A percentile compares a stretch with the other conserved stretches of the same genome.
Evolutionary conservation across 179 eudicot species (phyloP).

Genomic region (Spergularia azorica): DNA sequence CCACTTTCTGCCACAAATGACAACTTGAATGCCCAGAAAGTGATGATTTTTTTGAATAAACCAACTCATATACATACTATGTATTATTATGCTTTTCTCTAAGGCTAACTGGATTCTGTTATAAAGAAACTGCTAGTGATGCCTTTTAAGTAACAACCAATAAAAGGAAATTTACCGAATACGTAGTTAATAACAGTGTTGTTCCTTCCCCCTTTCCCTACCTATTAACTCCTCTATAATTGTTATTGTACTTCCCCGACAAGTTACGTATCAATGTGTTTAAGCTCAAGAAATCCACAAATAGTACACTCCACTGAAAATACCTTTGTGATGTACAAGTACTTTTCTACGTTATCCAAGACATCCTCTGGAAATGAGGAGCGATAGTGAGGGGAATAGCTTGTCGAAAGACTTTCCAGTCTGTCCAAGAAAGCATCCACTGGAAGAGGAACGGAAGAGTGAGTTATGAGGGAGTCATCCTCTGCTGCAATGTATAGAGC

Average conservation of each 20-base stretch:
- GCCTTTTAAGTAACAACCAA: background rate
- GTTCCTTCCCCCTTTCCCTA: background rate
- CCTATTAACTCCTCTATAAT: background rate
- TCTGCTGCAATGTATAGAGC: constrained; percentile 86
- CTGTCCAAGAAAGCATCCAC: constrained; percentile 82
- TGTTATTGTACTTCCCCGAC: background rate
- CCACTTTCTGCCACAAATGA: too few relatives aligned
- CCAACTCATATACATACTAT: too few relatives aligned
- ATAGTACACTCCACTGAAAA: background rate
- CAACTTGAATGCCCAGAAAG: too few relatives aligned
- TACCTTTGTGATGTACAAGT: constrained; percentile 78
- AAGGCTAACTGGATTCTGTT: background rate
- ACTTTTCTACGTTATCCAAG: constrained; percentile 66
- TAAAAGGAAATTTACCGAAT: too few relatives aligned
- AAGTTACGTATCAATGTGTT: background rate
- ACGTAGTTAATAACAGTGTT: background rate
- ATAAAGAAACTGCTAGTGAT: background rate
- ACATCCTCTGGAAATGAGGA: constrained; percentile 72
- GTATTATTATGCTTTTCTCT: background rate
- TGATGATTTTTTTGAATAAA: too few relatives aligned
- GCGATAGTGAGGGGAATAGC: constrained; percentile 64
- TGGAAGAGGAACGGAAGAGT: constrained; percentile 92
- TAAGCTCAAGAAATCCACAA: too few relatives aligned
- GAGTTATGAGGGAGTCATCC: constrained; percentile 90
- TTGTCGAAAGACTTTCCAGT: constrained; percentile 65